A percentile compares a stretch with the other conserved stretches of the same genome.
Conservation (phyloP, 2,329 filamentous ascomycete species). For the Pyrenophora teres region DNA sequence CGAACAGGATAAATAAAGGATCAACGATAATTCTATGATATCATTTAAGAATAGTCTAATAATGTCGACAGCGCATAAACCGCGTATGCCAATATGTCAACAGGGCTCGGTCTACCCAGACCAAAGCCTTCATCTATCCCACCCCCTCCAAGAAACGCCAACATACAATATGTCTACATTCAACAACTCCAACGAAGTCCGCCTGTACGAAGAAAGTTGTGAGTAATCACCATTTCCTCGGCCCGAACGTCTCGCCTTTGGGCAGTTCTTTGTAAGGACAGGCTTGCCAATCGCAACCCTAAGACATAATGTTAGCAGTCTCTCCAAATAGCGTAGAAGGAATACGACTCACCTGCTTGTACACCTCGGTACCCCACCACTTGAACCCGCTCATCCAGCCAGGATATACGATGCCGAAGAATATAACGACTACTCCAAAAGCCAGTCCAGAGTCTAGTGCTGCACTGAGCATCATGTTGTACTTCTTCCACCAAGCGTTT, state of each 20-base stretch:
- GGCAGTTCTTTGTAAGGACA: constrained; percentile 70
- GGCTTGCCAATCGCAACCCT: constrained; percentile 82
- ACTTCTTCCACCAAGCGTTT: constrained; percentile 84
- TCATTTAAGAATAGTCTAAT: no score
- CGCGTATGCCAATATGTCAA: no score
- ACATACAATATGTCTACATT: no score
- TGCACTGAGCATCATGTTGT: constrained; percentile 85
- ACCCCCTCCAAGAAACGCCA: no score
- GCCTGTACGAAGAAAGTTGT: no score
- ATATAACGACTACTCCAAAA: constrained; percentile 80
- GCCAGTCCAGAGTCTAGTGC: constrained; percentile 82
- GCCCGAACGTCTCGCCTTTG: constrained; percentile 42
- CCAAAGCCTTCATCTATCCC: no score
- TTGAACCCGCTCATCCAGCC: constrained; percentile 72
- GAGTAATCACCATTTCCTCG: constrained; percentile 30
- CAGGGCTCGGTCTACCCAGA: no score
- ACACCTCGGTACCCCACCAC: constrained; percentile 90
- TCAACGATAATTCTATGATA: no score
- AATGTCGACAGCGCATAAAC: no score
- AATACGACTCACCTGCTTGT: constrained; percentile 62
- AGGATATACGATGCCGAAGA: constrained; percentile 85
- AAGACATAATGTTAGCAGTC: constrained; percentile 11
- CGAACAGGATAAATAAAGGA: no score
- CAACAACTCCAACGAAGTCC: no score
- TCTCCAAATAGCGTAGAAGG: not conserved